Percentiles rank a stretch among this genome's conserved stretches.
Conservation (phyloP, 495 filamentous ascomycete genomes). For the Penicillium steckii region DNA sequence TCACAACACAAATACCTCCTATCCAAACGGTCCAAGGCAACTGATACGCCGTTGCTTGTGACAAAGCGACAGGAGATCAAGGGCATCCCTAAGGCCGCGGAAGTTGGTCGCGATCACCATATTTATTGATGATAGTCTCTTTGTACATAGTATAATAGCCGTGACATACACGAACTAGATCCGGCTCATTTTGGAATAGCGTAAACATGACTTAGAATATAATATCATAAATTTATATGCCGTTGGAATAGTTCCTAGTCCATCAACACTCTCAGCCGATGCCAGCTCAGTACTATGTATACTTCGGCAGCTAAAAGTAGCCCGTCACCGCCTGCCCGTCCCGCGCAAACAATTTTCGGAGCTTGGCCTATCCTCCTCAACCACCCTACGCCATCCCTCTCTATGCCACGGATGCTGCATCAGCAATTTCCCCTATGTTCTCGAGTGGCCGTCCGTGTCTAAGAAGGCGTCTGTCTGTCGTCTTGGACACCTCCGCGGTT, state of each 20-base stretch:
- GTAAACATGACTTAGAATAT: no score
- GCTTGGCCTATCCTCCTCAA: constrained; percentile 12
- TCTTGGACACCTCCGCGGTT: constrained; percentile 38
- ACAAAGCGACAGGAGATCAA: constrained; percentile 40
- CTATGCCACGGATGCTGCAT: constrained; percentile 17
- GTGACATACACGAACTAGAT: neutral
- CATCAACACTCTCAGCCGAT: neutral
- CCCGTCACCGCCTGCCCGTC: constrained; percentile 32
- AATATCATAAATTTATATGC: neutral
- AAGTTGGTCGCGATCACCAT: constrained; percentile 43
- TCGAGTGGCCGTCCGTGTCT: constrained; percentile 42
- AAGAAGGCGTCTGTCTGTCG: constrained; percentile 37
- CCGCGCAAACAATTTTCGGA: constrained; percentile 28
- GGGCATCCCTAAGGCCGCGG: constrained; percentile 48
- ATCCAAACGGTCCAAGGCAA: constrained; percentile 24
- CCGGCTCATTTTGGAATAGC: neutral
- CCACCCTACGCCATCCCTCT: constrained; percentile 7
- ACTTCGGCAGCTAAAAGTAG: constrained; percentile 3
- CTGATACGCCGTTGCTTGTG: constrained; percentile 27
- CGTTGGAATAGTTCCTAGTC: no score
- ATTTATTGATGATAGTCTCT: constrained; percentile 34
- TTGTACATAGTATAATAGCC: neutral
- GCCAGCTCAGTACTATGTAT: neutral
- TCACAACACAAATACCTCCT: constrained; percentile 28
- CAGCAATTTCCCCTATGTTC: constrained; percentile 35